Base-by-base conservation (phyloP, 2,329 filamentous ascomycete species). In the Herpotrichia juniperi region DNA sequence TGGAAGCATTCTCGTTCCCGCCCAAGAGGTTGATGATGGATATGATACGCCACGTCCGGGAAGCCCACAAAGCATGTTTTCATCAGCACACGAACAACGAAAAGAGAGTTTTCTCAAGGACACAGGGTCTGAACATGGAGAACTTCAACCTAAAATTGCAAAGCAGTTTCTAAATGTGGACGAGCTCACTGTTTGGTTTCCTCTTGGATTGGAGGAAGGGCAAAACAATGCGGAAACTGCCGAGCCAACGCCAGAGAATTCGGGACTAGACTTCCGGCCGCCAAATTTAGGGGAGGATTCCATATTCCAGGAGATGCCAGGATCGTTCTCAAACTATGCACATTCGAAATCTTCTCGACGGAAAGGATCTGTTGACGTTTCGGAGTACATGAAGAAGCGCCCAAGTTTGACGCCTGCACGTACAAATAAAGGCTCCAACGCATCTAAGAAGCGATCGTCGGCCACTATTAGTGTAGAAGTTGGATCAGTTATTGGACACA, bases 321-420 rank as follows among this genome's bases (percentile, higher is more conserved):
- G 78, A 0, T 73, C 77, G 0, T 81, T 80, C 57, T 80, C 78
- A 0, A 70, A 73, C 21, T 79, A 81, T 57, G 77, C 77, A 2
- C 73, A 79, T 35, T 67, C 74, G 24, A 74, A 72, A 6, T 67
- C 71, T 9, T 59, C 68, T 10, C 64, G 68, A 42, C 63, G 59
- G 12, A 65, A 62, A 46, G 48, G 49, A 39, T 63, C 65, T 1
- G 34, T 61, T 44, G 64, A 66, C n/a, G 19, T 50, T 8, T 16
- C 50, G 24, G 63, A 62, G 24, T 61, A 61, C 8, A 43, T 57
- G 21, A 62, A 62, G 28, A 60, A 40, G 30, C 63, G 59, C 30
- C 45, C 58, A 10, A 51, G 42, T 14, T 24, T 54, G 7, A 65
- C 54, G 24, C 17, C 50, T 6, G 4, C 17, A 11, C 48, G 42